Evolutionary conservation across 345 rosid genomes (phyloP).

Genomic region (Sonneratia alba): DNA sequence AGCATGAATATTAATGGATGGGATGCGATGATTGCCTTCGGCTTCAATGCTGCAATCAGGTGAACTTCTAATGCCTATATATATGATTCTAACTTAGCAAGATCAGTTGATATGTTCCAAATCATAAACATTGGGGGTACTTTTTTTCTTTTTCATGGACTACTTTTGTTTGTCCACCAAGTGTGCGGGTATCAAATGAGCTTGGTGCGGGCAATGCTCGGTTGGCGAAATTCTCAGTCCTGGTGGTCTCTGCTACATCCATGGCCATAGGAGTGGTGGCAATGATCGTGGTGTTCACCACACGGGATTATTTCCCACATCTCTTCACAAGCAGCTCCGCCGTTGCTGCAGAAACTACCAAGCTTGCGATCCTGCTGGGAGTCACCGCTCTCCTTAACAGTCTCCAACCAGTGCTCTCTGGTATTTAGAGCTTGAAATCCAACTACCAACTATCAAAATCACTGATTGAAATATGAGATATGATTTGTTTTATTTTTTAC

Average conservation of each 20-base stretch:
- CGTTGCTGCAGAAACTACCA: constrained; percentile 72
- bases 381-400: constrained; percentile 73
- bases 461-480: background rate
- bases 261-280: constrained; percentile 46
- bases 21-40: constrained; percentile 85
- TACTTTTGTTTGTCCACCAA: constrained; percentile 13
- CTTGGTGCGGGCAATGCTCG: constrained; percentile 71
- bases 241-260: constrained; percentile 69
- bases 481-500: no score
- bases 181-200: constrained; percentile 89
- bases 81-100: background rate
- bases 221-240: constrained; percentile 55
- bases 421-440: constrained; percentile 20
- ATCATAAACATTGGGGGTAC: background rate
- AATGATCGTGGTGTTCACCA: constrained; percentile 47
- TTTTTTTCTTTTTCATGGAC: no score
- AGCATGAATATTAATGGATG: constrained; percentile 90
- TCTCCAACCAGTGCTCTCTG: constrained; percentile 83
- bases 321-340: constrained; percentile 65
- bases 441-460: no score
- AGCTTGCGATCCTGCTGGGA: constrained; percentile 49
- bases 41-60: constrained; percentile 93
- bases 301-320: constrained; percentile 61
- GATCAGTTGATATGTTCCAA: background rate
- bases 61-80: constrained; percentile 10